Evolutionary conservation across 176 grass and related monocot genomes (phyloP).

Genomic region (Phragmites australis): DNA sequence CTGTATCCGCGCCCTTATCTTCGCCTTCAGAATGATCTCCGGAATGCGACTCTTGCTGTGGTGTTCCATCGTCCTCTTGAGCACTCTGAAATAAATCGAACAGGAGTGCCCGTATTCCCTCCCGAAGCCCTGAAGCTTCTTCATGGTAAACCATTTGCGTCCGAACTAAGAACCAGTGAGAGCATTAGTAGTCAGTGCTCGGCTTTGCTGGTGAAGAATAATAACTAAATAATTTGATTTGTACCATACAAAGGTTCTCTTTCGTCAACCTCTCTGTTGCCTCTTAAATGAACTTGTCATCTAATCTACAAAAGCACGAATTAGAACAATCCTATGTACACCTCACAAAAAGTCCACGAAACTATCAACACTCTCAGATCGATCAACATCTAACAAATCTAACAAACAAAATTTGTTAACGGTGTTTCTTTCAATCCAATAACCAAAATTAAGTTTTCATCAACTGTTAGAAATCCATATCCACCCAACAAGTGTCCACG

Average conservation of each 20-base stretch:
- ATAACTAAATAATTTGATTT: neutral
- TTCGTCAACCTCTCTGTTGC: slow-evolving; percentile 45
- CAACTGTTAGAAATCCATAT: no score
- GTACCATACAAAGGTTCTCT: slow-evolving; percentile 47
- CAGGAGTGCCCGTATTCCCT: slow-evolving; percentile 32
- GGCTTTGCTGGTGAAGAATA: neutral
- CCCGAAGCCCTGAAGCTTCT: slow-evolving; percentile 41
- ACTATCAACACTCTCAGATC: no score
- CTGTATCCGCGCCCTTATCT: neutral
- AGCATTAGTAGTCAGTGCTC: slow-evolving; percentile 12
- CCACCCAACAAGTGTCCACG: no score
- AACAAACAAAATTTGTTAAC: no score
- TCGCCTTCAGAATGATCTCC: slow-evolving; percentile 16
- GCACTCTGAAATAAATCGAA: slow-evolving; percentile 41
- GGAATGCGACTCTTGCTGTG: slow-evolving; percentile 3
- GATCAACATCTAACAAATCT: no score
- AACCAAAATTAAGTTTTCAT: no score
- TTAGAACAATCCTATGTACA: no score
- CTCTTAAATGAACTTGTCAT: slow-evolving; percentile 59
- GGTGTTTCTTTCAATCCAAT: no score
- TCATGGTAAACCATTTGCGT: slow-evolving; percentile 50
- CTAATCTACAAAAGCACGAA: no score
- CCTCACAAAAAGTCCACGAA: no score
- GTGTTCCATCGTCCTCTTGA: slow-evolving; percentile 3
- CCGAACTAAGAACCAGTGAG: slow-evolving; percentile 52